phyloP scores from a whole-genome alignment of 2,329 filamentous ascomycete species.

The Pseudocercospora crystallina region DNA sequence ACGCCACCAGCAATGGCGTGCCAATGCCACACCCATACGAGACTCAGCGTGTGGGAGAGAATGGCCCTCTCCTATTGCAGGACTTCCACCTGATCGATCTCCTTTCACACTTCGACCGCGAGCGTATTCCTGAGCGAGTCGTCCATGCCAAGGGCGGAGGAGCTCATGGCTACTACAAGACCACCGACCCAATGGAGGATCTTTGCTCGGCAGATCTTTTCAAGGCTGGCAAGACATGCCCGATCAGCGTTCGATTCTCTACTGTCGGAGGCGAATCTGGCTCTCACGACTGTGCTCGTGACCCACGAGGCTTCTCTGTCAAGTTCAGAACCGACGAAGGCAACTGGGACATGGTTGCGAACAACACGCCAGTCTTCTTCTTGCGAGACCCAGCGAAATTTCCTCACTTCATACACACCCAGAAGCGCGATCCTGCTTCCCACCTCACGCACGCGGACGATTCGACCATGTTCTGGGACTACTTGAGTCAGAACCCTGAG shows the following conservation, averaged over 20 bases:
- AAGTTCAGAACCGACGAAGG: constrained; percentile 74
- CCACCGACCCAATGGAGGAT: constrained; percentile 48
- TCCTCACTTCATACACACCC: constrained; percentile 71
- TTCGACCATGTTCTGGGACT: constrained; percentile 67
- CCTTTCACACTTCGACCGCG: constrained; percentile 52
- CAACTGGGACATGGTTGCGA: constrained; percentile 72
- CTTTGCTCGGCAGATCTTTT: constrained; percentile 49
- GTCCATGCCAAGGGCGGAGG: constrained; percentile 53
- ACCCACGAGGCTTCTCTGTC: constrained; percentile 70
- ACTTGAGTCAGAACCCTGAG: constrained; percentile 55
- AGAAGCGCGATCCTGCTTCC: constrained; percentile 71
- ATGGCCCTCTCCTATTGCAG: constrained; percentile 58
- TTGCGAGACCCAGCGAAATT: constrained; percentile 72
- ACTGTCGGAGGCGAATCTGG: constrained; percentile 74
- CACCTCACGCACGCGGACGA: constrained; percentile 66
- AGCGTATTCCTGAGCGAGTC: constrained; percentile 52
- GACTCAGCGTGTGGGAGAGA: constrained; percentile 56
- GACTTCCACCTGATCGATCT: constrained; percentile 53
- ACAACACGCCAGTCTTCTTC: constrained; percentile 76
- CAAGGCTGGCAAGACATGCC: constrained; percentile 67
- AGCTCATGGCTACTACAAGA: constrained; percentile 50
- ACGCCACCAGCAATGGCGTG: constrained; percentile 58
- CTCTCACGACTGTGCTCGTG: constrained; percentile 68
- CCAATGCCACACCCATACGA: constrained; percentile 61
- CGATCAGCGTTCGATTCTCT: constrained; percentile 67